Evolutionary conservation across 768 basidiomycete species (phyloP), one percentile per base, ranked within the genome.

Genomic region (Phanerochaete sordida): DNA sequence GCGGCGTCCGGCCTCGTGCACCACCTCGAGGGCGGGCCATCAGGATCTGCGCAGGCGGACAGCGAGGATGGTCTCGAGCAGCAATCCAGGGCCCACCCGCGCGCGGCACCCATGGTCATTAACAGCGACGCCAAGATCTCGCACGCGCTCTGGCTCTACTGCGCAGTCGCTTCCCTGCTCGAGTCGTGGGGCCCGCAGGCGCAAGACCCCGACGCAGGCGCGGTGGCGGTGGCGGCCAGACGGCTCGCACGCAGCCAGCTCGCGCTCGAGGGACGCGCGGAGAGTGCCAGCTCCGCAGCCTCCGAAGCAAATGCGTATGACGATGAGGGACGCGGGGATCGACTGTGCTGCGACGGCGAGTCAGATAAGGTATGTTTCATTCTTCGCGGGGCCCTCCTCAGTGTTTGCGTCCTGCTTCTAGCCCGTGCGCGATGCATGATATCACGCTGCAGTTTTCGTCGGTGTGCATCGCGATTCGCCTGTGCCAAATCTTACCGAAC

Each of bases 111-210:
- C 39, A 57, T 67, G 44, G 49, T 57, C 37, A 48, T 71, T 48
- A 69, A 69, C 48, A 61, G 68, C 46, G 70, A 71, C 44, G 70
- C 63, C 2, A 62, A 63, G 49, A 44, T 64, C 12, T 65, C 65
- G 27, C 53, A 66, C 30, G 61, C 39, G 11, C 60, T 69, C 13
- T 67, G 68, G 59, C 19, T 66, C n/a, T 68, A 61, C 59, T 64
- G 61, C 19, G 64, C 62, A 12, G 27, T 62, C 57, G 43, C 39
- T 50, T 54, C 62, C 21, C 13, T 64, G 7, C 26, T 35, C 15
- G 51, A 43, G 21, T n/a, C 54, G 26, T 3, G 19, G 45, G 57
- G 26, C n/a, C 33, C 45, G 44, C 58, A 16, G 15, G 16, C 11
- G 35, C 55, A 27, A 21, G 35, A 46, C 2, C 50, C 37, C 51